These are phyloP conservation scores for Liriodendron chinense DNA, from an alignment of 164 flowering plant species.

Conservation along the genomic window DNA sequence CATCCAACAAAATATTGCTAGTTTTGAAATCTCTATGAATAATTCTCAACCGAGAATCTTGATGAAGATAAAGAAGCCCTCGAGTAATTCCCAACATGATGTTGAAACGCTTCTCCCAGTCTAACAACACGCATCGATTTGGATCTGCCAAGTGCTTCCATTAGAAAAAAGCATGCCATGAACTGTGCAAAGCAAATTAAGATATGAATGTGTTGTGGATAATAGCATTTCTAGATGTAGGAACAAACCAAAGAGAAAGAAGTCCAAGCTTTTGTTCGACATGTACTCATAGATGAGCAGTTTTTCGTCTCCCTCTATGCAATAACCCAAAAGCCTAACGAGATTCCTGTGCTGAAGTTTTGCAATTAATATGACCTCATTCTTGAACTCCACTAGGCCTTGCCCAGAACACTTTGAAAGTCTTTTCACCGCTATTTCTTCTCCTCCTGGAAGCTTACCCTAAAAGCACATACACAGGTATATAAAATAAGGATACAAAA, in stretches of 20 bases:
- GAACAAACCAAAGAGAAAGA: background rate
- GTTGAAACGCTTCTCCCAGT: background rate
- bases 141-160: background rate
- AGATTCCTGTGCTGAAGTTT: conserved; percentile 2
- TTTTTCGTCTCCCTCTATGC: conserved; percentile 1
- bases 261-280: conserved; percentile 20
- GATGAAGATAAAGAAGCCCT: conserved; percentile 3
- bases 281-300: conserved; percentile 25
- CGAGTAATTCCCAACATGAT: background rate
- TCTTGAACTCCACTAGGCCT: background rate
- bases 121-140: background rate
- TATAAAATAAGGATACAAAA: too few species aligned
- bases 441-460: conserved; percentile 29
- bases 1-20: conserved; percentile 34
- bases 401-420: background rate
- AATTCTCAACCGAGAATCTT: conserved; percentile 21
- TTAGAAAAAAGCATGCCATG: background rate
- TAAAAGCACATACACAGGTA: background rate
- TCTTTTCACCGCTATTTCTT: conserved; percentile 27
- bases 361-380: background rate
- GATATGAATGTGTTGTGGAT: background rate
- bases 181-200: background rate
- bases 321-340: conserved; percentile 1
- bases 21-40: conserved; percentile 59
- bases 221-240: background rate